A percentile compares a stretch with the other conserved stretches of the same genome.
phyloP scores from a whole-genome alignment of 331 rosid genomes.

The Malus hybrid region DNA sequence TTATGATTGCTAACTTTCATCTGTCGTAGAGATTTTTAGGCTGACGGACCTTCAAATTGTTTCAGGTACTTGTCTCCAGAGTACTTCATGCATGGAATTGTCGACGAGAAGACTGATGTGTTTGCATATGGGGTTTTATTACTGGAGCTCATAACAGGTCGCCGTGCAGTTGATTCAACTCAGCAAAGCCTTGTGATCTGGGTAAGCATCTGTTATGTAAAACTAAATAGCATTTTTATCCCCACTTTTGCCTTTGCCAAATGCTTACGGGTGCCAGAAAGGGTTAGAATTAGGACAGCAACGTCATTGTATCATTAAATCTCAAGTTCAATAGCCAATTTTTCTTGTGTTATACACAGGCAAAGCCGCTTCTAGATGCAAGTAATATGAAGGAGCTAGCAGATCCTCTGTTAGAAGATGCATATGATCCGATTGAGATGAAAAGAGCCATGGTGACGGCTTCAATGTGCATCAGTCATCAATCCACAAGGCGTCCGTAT shows the following conservation, averaged over 20 bases:
- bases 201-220: constrained; percentile 35
- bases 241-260: background rate
- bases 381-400: constrained; percentile 46
- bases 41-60: constrained; percentile 11
- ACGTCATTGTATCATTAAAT: too few species aligned
- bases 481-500: constrained; percentile 55
- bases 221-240: background rate
- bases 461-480: constrained; percentile 72
- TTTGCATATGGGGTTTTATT: constrained; percentile 87
- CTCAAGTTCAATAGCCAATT: background rate
- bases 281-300: background rate
- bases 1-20: background rate
- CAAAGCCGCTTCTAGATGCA: constrained; percentile 69
- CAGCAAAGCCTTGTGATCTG: constrained; percentile 81
- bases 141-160: constrained; percentile 89
- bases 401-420: constrained; percentile 58
- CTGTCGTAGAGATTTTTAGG: background rate
- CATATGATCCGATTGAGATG: constrained; percentile 57
- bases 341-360: constrained; percentile 32
- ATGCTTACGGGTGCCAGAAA: background rate
- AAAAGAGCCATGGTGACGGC: constrained; percentile 52
- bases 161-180: constrained; percentile 83
- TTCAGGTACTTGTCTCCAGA: constrained; percentile 89
- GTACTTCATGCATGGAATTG: constrained; percentile 92
- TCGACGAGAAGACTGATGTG: constrained; percentile 87